Percentiles rank a stretch among this genome's conserved stretches.
Conservation (phyloP, 257 asterid genomes). For the Forsythia suspensa region DNA sequence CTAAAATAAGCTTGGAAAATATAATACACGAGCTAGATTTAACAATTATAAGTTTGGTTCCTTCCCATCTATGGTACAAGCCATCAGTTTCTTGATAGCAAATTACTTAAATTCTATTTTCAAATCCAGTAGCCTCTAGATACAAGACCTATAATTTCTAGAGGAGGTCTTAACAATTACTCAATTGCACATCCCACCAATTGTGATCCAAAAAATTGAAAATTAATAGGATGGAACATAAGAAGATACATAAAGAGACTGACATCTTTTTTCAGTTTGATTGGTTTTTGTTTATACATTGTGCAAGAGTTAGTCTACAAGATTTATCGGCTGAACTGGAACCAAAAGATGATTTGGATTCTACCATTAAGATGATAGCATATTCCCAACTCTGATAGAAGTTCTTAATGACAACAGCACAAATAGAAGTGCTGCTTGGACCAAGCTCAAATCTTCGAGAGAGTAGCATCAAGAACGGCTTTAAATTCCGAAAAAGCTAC, state of each 20-base stretch:
- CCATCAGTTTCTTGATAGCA: background rate
- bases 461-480: background rate
- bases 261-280: background rate
- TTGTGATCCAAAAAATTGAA: background rate
- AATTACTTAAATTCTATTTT: background rate
- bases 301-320: background rate
- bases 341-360: background rate
- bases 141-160: background rate
- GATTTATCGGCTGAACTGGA: constrained; percentile 16
- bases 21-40: background rate
- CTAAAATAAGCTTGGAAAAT: background rate
- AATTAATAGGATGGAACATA: background rate
- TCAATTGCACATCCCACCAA: background rate
- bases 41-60: background rate
- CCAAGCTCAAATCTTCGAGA: background rate
- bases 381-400: constrained; percentile 1
- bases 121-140: constrained; percentile 4
- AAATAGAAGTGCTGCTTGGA: constrained; percentile 10
- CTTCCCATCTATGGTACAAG: background rate
- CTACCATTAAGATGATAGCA: constrained; percentile 4
- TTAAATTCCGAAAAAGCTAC: background rate
- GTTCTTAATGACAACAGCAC: background rate
- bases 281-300: background rate
- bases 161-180: background rate
- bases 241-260: background rate